Evolutionary conservation across 164 flowering plant species (phyloP).

Genomic region (Vitis amurensis): DNA sequence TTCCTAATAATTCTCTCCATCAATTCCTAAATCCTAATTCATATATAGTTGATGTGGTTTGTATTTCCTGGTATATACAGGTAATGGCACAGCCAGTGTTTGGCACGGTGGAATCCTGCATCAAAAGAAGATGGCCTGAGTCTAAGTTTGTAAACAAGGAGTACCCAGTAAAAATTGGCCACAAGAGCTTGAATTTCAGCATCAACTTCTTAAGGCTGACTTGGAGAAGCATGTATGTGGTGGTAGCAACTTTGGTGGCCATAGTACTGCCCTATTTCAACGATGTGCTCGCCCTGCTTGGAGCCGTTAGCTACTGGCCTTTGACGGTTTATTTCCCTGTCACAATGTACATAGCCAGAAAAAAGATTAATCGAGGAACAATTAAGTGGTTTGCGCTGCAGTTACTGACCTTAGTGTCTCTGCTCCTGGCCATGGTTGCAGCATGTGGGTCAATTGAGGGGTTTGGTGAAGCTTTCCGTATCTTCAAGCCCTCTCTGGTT

Average conservation of each 20-base stretch:
- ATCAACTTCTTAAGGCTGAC: conserved; percentile 26
- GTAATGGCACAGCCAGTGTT: no score
- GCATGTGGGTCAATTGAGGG: conserved; percentile 25
- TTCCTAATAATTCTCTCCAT: background rate
- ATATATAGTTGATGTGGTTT: background rate
- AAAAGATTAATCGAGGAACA: conserved; percentile 18
- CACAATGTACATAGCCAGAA: conserved; percentile 40
- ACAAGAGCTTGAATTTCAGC: background rate
- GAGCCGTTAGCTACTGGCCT: conserved; percentile 50
- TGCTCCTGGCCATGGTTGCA: conserved; percentile 21
- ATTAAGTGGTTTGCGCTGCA: conserved; percentile 15
- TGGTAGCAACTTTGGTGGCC: conserved; percentile 25
- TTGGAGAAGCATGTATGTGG: conserved; percentile 42
- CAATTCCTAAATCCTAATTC: no score
- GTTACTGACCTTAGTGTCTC: conserved; percentile 15
- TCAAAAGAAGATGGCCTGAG: conserved; percentile 24
- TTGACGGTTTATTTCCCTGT: conserved; percentile 37
- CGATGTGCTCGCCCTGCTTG: conserved; percentile 40
- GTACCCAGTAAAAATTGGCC: background rate
- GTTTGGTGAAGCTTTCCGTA: conserved; percentile 5
- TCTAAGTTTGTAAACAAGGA: conserved; percentile 19
- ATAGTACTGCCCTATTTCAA: conserved; percentile 51
- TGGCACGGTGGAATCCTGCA: no score
- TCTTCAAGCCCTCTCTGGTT: conserved; percentile 18
- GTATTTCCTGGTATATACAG: no score